Conservation (phyloP, 108 stramenopile species). For the Cyclotella baltica region DNA sequence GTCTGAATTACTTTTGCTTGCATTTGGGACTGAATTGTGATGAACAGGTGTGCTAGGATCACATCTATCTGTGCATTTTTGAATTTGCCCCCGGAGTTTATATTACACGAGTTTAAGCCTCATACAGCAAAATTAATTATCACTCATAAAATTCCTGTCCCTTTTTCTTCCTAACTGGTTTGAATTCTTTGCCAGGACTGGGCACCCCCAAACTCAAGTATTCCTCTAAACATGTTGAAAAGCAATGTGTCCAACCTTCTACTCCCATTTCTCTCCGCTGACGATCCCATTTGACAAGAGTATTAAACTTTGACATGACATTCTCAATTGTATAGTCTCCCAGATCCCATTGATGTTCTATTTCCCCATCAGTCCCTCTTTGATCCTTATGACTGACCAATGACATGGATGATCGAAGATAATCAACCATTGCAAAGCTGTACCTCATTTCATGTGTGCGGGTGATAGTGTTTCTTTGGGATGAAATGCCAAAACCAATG, state of each 20-base stretch:
- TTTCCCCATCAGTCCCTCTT: not conserved
- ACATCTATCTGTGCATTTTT: too few species aligned
- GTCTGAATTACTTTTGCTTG: too few species aligned
- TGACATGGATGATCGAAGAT: slow-evolving; percentile 15
- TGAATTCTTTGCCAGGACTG: slow-evolving; percentile 15
- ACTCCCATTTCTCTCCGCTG: slow-evolving; percentile 20
- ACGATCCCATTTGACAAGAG: slow-evolving; percentile 23
- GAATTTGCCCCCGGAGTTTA: too few species aligned
- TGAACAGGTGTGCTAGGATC: too few species aligned
- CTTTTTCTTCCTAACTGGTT: slow-evolving; percentile 3
- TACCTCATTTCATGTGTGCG: slow-evolving; percentile 1
- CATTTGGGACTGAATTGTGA: too few species aligned
- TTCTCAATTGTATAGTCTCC: slow-evolving; percentile 17
- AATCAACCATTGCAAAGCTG: slow-evolving; percentile 20
- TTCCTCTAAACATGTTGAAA: slow-evolving; percentile 19
- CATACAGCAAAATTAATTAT: too few species aligned
- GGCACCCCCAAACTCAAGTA: slow-evolving; percentile 25
- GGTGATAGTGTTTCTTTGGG: not conserved
- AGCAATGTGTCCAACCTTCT: slow-evolving; percentile 1
- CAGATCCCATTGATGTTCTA: not conserved
- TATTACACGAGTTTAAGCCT: too few species aligned
- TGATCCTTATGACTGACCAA: not conserved
- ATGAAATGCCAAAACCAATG: slow-evolving; percentile 3
- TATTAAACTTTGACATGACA: slow-evolving; percentile 26
- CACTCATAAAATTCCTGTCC: too few species aligned